Conservation (phyloP, 139 green algal genomes). For the Ostreobium quekettii region DNA sequence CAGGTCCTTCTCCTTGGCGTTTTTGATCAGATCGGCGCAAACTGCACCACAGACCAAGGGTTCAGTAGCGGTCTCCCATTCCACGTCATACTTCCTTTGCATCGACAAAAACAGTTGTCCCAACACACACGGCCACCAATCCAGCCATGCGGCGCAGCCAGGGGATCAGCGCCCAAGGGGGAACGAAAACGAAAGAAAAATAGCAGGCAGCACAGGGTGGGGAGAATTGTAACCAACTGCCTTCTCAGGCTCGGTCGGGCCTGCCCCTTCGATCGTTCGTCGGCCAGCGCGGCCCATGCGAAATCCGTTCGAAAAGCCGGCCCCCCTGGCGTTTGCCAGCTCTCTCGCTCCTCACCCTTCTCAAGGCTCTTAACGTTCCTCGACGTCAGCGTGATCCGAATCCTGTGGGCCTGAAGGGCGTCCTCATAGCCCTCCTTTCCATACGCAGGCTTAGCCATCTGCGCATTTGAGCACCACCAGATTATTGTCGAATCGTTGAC, state of each 20-base stretch:
- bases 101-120: too few relatives aligned
- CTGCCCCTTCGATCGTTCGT: background rate
- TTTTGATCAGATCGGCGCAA: conserved; percentile 91
- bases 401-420: conserved; percentile 71
- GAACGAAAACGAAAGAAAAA: too few relatives aligned
- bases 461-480: conserved; percentile 4
- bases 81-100: too few relatives aligned
- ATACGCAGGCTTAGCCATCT: conserved; percentile 25
- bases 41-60: too few relatives aligned
- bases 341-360: conserved; percentile 64
- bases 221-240: background rate
- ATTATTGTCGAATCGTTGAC: too few relatives aligned
- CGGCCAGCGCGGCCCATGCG: background rate
- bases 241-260: too few relatives aligned
- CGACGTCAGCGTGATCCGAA: conserved; percentile 98
- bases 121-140: too few relatives aligned
- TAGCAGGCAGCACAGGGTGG: too few relatives aligned
- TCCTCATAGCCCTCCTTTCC: conserved; percentile 67
- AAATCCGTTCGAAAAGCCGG: too few relatives aligned
- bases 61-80: too few relatives aligned
- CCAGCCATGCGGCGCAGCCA: too few relatives aligned
- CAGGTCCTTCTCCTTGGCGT: conserved; percentile 97
- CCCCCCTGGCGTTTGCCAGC: background rate
- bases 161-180: too few relatives aligned
- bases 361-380: conserved; percentile 93